Conservation (phyloP, 164 flowering plant genomes). For the Hamamelis virginiana region DNA sequence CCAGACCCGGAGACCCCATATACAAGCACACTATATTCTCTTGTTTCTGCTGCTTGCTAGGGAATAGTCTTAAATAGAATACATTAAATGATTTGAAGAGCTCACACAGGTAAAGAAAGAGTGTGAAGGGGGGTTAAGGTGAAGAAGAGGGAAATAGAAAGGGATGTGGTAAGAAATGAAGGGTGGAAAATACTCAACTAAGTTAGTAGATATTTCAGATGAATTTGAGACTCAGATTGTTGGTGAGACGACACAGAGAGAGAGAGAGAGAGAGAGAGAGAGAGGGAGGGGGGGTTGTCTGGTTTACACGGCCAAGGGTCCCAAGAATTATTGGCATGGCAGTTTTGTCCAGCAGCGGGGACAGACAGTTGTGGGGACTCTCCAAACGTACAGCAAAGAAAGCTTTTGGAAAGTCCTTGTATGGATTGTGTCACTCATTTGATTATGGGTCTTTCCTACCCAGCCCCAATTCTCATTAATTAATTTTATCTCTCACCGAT, state of each 20-base stretch:
- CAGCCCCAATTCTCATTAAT: background rate
- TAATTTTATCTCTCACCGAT: no score
- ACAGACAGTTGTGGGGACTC: slow-evolving; percentile 61
- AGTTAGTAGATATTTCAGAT: slow-evolving; percentile 4
- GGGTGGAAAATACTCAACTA: slow-evolving; percentile 17
- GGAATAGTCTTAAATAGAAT: slow-evolving; percentile 14
- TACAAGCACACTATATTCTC: slow-evolving; percentile 9
- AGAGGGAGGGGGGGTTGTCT: slow-evolving; percentile 22
- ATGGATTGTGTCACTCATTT: slow-evolving; percentile 28
- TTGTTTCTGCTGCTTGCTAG: slow-evolving; percentile 12
- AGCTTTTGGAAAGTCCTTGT: slow-evolving; percentile 21
- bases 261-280: slow-evolving; percentile 22
- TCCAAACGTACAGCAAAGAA: background rate
- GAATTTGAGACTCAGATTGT: slow-evolving; percentile 12
- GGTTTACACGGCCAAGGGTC: slow-evolving; percentile 40
- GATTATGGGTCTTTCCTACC: slow-evolving; percentile 12
- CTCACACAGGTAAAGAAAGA: slow-evolving; percentile 1
- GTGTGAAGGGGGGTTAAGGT: slow-evolving; percentile 4
- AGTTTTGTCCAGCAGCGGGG: slow-evolving; percentile 59
- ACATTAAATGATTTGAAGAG: slow-evolving; percentile 21
- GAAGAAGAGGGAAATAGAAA: slow-evolving; percentile 3
- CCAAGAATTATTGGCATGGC: slow-evolving; percentile 54
- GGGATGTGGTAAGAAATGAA: slow-evolving; percentile 18
- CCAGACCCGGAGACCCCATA: slow-evolving; percentile 32
- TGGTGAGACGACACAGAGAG: slow-evolving; percentile 20